Evolutionary conservation across 805 yeast species (phyloP).

Genomic region (Yarrowia osloensis): DNA sequence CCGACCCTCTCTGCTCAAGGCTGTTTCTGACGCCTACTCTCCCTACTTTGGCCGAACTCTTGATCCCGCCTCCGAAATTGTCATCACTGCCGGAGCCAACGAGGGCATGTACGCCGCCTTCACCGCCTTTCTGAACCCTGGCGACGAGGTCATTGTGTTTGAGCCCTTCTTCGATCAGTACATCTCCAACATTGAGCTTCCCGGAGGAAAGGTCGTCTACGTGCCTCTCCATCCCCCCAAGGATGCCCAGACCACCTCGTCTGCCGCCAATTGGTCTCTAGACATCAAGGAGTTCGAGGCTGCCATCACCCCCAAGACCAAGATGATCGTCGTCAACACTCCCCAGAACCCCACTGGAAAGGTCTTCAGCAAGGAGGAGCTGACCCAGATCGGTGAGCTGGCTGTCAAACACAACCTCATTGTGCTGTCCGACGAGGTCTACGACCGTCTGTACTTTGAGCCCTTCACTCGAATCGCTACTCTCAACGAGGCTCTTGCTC

Average conservation of each 20-base stretch:
- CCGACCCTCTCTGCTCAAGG: conserved; percentile 69
- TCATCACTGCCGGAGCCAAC: conserved; percentile 94
- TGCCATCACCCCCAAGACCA: conserved; percentile 74
- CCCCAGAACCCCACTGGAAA: conserved; percentile 98
- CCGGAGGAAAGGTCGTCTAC: conserved; percentile 89
- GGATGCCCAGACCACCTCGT: conserved; percentile 61
- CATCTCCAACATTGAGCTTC: conserved; percentile 87
- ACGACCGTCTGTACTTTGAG: conserved; percentile 81
- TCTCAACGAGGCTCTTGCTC: conserved; percentile 73
- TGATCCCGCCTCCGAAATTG: conserved; percentile 59
- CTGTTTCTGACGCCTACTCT: conserved; percentile 70
- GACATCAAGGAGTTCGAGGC: conserved; percentile 75
- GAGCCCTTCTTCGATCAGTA: conserved; percentile 98
- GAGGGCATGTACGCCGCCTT: conserved; percentile 88
- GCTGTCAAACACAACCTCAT: conserved; percentile 84
- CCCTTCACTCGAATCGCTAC: conserved; percentile 83
- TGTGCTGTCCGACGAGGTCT: conserved; percentile 90
- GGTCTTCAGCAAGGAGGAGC: conserved; percentile 74
- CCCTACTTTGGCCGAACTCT: conserved; percentile 62
- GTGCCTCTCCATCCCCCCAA: conserved; percentile 84
- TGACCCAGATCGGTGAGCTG: conserved; percentile 70
- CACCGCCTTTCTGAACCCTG: conserved; percentile 79
- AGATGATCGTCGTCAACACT: conserved; percentile 82
- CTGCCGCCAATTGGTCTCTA: conserved; percentile 85
- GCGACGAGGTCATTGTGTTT: conserved; percentile 94